Evolutionary conservation across 2,329 filamentous ascomycete species (phyloP).

Genomic region (Ophiocordyceps camponoti-leonardi): DNA sequence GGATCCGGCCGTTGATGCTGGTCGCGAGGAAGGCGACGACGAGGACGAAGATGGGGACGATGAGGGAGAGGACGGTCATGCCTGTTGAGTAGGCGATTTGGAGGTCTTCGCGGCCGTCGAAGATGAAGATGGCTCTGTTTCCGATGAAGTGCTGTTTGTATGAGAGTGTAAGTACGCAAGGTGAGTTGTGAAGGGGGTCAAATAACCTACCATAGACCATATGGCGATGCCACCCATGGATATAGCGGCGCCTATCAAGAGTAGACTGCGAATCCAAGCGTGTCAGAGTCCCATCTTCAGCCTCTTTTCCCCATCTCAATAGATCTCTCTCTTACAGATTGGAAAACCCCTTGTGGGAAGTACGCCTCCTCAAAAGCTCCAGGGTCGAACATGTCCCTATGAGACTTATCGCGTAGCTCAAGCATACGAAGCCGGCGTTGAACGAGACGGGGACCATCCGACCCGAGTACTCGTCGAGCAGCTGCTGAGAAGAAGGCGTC

Average conservation of each 20-base stretch:
- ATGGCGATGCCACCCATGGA: conserved; percentile 60
- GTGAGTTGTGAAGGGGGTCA: no score
- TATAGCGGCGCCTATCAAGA: conserved; percentile 46
- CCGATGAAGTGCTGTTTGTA: conserved; percentile 35
- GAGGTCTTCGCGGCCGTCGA: conserved; percentile 37
- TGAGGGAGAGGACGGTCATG: conserved; percentile 59
- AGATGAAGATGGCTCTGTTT: conserved; percentile 59
- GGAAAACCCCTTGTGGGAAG: conserved; percentile 47
- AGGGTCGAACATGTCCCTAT: conserved; percentile 65
- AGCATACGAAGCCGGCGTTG: conserved; percentile 44
- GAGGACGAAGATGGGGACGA: conserved; percentile 59
- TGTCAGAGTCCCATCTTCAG: not conserved
- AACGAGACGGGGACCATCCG: conserved; percentile 30
- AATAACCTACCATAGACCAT: conserved; percentile 54
- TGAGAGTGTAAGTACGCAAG: no score
- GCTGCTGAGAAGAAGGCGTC: conserved; percentile 5
- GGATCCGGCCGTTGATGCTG: conserved; percentile 37
- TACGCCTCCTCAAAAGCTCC: conserved; percentile 64
- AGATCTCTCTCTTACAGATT: conserved; percentile 45
- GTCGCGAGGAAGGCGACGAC: conserved; percentile 56
- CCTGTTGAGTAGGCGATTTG: conserved; percentile 58
- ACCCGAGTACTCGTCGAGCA: conserved; percentile 24
- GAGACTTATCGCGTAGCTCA: conserved; percentile 62
- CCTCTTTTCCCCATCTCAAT: not conserved
- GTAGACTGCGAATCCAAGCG: conserved; percentile 26